A percentile compares a stretch with the other conserved stretches of the same genome.
phyloP scores from a whole-genome alignment of 176 grass and related monocot genomes.

The Eleusine indica region DNA sequence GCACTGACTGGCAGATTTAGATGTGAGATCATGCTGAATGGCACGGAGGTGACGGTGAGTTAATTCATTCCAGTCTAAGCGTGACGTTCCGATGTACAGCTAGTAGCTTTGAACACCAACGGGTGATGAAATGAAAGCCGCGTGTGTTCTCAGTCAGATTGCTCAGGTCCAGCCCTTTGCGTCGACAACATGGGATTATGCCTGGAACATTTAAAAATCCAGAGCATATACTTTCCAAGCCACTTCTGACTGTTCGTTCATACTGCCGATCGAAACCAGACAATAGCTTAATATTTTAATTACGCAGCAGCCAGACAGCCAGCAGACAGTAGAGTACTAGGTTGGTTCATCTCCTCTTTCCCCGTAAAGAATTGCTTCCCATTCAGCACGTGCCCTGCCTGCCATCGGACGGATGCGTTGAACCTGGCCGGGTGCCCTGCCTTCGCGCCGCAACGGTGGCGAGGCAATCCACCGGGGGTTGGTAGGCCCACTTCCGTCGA shows the following conservation, averaged over 20 bases:
- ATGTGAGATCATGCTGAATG: neutral
- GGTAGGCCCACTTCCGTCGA: slow-evolving; percentile 31
- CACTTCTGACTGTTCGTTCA: neutral
- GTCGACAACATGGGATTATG: slow-evolving; percentile 30
- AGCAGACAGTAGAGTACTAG: neutral
- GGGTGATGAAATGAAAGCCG: neutral
- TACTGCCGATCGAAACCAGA: neutral
- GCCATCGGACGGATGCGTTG: slow-evolving; percentile 15
- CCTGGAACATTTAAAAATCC: slow-evolving; percentile 15
- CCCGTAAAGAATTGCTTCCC: neutral
- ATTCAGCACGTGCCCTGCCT: slow-evolving; percentile 28
- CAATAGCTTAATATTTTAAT: slow-evolving; percentile 4
- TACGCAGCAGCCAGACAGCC: neutral
- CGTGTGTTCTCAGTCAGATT: neutral
- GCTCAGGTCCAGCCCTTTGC: neutral
- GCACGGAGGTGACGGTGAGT: neutral
- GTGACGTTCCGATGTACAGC: neutral
- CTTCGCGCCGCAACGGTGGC: slow-evolving; percentile 9
- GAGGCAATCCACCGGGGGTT: slow-evolving; percentile 17
- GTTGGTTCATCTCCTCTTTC: slow-evolving; percentile 19
- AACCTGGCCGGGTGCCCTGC: slow-evolving; percentile 10
- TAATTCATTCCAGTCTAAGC: neutral
- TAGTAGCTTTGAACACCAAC: neutral
- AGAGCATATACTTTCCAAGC: neutral
- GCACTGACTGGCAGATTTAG: neutral